Conservation (phyloP, 371 early-diverging fungal species). For the Cokeromyces recurvatus region DNA sequence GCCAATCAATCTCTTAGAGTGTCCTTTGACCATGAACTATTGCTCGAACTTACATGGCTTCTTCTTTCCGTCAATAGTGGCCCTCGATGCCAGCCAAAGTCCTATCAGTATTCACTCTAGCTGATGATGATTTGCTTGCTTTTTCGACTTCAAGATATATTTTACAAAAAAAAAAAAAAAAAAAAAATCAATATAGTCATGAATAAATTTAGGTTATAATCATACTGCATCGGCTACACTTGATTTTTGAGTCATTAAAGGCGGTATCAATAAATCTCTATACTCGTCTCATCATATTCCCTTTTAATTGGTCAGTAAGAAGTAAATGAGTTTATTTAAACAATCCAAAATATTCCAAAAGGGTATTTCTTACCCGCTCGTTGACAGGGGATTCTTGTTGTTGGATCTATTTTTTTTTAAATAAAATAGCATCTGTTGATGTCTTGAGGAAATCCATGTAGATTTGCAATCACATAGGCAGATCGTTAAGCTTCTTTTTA, state of each 20-base stretch:
- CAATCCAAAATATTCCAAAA: constrained; percentile 6
- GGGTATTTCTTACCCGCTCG: constrained; percentile 15
- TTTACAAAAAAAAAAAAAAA: constrained; percentile 12
- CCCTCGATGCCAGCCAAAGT: constrained; percentile 9
- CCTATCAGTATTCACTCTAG: constrained; percentile 9
- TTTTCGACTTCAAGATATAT: constrained; percentile 14
- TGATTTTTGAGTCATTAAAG: constrained; percentile 16
- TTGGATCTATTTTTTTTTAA: constrained; percentile 11
- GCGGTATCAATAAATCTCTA: constrained; percentile 13
- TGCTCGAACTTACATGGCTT: no score
- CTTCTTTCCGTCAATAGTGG: no score
- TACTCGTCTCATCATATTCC: constrained; percentile 17
- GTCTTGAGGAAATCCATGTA: constrained; percentile 10
- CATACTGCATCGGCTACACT: constrained; percentile 11
- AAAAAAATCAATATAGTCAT: constrained; percentile 13
- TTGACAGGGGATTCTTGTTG: constrained; percentile 7
- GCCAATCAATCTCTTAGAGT: no score
- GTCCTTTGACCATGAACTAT: no score
- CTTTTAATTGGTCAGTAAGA: constrained; percentile 13
- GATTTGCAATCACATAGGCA: constrained; percentile 1
- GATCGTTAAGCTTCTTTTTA: background rate
- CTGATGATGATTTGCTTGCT: constrained; percentile 15
- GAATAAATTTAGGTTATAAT: constrained; percentile 14
- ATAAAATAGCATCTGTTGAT: background rate
- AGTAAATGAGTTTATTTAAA: constrained; percentile 17